These are phyloP conservation scores for Curvularia hawaiiensis DNA, from an alignment of 2,329 filamentous ascomycete species.

Conservation along the genomic window DNA sequence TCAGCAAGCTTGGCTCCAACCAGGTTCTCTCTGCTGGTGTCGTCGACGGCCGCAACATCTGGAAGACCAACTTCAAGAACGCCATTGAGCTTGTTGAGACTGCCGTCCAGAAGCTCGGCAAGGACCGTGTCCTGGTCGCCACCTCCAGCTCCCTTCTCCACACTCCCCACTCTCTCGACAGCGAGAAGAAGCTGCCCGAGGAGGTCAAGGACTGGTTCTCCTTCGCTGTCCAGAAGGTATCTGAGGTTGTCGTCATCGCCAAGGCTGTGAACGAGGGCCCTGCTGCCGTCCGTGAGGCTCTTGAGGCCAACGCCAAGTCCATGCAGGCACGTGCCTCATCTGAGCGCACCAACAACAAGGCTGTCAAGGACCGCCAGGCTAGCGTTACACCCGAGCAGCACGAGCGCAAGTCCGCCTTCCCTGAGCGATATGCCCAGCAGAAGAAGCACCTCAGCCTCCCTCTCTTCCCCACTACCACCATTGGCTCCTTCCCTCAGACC, in stretches of 20 bases:
- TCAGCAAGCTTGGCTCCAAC: slow-evolving; percentile 81
- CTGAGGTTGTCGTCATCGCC: slow-evolving; percentile 89
- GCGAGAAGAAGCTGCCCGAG: slow-evolving; percentile 96
- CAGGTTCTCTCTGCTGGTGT: slow-evolving; percentile 94
- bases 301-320: slow-evolving; percentile 97
- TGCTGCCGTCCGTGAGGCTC: slow-evolving; percentile 80
- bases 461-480: slow-evolving; percentile 98
- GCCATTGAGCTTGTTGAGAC: slow-evolving; percentile 90
- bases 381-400: slow-evolving; percentile 84
- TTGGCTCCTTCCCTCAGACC: slow-evolving; percentile 99
- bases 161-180: slow-evolving; percentile 95
- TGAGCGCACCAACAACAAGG: slow-evolving; percentile 92
- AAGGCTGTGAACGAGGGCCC: slow-evolving; percentile 96
- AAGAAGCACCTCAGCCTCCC: slow-evolving; percentile 92
- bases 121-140: slow-evolving; percentile 95
- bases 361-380: slow-evolving; percentile 95
- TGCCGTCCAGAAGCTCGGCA: slow-evolving; percentile 93
- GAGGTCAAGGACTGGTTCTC: slow-evolving; percentile 99
- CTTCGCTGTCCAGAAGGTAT: slow-evolving; percentile 93
- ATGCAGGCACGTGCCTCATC: slow-evolving; percentile 90
- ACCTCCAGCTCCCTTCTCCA: slow-evolving; percentile 98
- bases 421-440: slow-evolving; percentile 82
- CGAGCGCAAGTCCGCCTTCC: slow-evolving; percentile 91
- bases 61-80: slow-evolving; percentile 99
- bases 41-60: slow-evolving; percentile 99